Evolutionary conservation across 1,139 yeast species (phyloP), one percentile per base, ranked within the genome.

Genomic region (Candida mesenterica): DNA sequence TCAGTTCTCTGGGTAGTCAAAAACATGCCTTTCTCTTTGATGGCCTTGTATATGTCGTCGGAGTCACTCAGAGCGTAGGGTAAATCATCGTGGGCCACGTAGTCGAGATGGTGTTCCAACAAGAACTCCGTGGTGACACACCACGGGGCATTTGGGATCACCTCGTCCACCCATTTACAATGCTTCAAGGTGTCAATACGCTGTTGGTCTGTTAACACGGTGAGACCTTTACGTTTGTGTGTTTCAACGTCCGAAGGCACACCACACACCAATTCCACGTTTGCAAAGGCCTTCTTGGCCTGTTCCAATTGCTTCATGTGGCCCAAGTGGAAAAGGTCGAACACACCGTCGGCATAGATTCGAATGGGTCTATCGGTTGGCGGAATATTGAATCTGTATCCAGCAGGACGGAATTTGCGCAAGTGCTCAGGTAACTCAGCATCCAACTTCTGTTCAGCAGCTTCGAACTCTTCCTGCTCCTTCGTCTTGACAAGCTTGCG

Each of bases 101-200:
- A 92, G 59, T 92, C 98, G 47, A 92, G 88, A 38, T 80, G 68
- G 62, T 92, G 96, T 51, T 83, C 64, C 36, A 68, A 68, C 45
- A 92, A 64, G 52, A 92, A 92, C 32, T 84, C 89, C 34, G 89
- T 77, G 3, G 92, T 85, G 20, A 92, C 92, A 51, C 85, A 77
- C 98, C 98, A 92, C 8, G 98, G 98, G 1, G 97, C 96, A 58
- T 86, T 72, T 18, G 92, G 89, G 35, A 92, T 73, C 15, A 92
- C 97, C 57, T 92, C 97, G 57, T 92, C 97, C 16, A 92, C 98
- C 98, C 98, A 92, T 52, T 72, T 79, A 60, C 98, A 92, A 61
- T 92, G 98, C 42, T 73, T 72, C 43, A 92, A 68, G 4, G 96
- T 85, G 46, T 92, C 98, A 49, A 83, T 79, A 43, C 98, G 76